Evolutionary conservation across 192 early-diverging fungal species (phyloP).

Genomic region (Entrophospora sp.): DNA sequence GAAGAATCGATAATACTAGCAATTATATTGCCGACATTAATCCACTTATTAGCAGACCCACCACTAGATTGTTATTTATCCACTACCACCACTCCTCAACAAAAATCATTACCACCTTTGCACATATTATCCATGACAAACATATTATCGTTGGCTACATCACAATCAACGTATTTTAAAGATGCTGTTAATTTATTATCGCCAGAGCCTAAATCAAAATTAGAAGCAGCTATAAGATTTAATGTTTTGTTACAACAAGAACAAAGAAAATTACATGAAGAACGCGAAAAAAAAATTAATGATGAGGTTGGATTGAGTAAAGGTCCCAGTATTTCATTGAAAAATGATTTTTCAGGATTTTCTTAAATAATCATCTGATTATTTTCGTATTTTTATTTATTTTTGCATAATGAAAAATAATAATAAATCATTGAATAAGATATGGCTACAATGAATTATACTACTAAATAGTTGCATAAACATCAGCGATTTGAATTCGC

Average conservation of each 20-base stretch:
- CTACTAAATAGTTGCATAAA: too few species aligned
- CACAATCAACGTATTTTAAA: constrained; percentile 33
- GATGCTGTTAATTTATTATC: constrained; percentile 28
- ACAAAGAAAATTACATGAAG: constrained; percentile 27
- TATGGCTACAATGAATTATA: too few species aligned
- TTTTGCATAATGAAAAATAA: too few species aligned
- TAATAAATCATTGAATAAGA: too few species aligned
- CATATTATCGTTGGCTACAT: constrained; percentile 33
- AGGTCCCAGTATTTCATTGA: constrained; percentile 35
- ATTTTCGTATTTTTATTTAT: too few species aligned
- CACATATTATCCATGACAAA: constrained; percentile 37
- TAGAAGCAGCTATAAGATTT: constrained; percentile 41
- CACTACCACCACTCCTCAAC: not conserved
- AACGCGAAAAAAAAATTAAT: constrained; percentile 20
- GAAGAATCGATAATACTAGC: constrained; percentile 28
- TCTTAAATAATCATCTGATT: constrained; percentile 1
- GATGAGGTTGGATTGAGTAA: constrained; percentile 21
- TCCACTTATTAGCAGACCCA: constrained; percentile 29
- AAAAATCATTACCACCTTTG: constrained; percentile 11
- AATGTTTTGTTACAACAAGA: constrained; percentile 36
- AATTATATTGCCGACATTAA: constrained; percentile 38
- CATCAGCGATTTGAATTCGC: too few species aligned
- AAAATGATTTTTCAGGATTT: constrained; percentile 31
- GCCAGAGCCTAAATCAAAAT: constrained; percentile 30
- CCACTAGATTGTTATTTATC: not conserved